Evolutionary conservation across 345 rosid species (phyloP).

Genomic region (Heritiera fomes): DNA sequence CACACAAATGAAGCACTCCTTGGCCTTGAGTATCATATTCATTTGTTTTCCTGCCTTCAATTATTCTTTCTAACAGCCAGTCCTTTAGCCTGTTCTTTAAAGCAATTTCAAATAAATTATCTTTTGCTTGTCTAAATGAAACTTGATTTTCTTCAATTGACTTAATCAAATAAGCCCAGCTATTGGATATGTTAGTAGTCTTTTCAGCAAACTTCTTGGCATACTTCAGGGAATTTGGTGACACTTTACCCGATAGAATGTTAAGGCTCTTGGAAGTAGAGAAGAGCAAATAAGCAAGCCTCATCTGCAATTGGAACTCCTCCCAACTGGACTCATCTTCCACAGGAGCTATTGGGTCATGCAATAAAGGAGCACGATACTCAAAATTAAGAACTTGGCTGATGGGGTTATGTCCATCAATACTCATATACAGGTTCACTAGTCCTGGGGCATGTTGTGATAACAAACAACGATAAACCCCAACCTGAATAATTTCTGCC

Average conservation of each 20-base stretch:
- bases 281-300: constrained; percentile 77
- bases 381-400: constrained; percentile 80
- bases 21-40: constrained; percentile 75
- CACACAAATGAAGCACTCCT: constrained; percentile 90
- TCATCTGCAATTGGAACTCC: constrained; percentile 67
- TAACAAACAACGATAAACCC: constrained; percentile 85
- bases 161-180: constrained; percentile 75
- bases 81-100: constrained; percentile 75
- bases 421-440: constrained; percentile 65
- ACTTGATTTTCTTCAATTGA: constrained; percentile 48
- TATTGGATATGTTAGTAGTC: constrained; percentile 50
- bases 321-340: constrained; percentile 63
- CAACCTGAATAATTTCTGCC: constrained; percentile 65
- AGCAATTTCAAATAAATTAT: constrained; percentile 60
- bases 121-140: constrained; percentile 65
- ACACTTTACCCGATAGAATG: constrained; percentile 54
- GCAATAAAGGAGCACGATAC: constrained; percentile 48
- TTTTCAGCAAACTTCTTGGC: constrained; percentile 59
- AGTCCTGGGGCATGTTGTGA: constrained; percentile 68
- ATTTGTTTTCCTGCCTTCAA: constrained; percentile 53
- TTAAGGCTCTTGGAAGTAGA: constrained; percentile 63
- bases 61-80: constrained; percentile 85
- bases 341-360: constrained; percentile 34
- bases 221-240: constrained; percentile 51
- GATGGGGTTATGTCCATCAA: constrained; percentile 76